phyloP scores from a whole-genome alignment of 371 early-diverging fungal species.

The Blakeslea trispora region DNA sequence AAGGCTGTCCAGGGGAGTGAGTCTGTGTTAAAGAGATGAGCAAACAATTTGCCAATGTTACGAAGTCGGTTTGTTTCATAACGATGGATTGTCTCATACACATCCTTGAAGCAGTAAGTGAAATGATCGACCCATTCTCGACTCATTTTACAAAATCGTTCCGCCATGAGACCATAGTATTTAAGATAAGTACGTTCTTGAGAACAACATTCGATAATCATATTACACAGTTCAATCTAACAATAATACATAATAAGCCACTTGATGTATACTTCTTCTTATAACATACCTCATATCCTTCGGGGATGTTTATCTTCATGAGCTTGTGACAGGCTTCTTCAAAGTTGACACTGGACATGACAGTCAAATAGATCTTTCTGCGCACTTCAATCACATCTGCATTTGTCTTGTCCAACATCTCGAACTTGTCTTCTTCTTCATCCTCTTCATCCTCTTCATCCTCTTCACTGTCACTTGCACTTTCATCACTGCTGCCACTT shows the following conservation, averaged over 20 bases:
- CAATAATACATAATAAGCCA: background rate
- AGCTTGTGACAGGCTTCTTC: constrained; percentile 97
- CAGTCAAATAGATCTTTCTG: constrained; percentile 91
- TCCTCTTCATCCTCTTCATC: constrained; percentile 33
- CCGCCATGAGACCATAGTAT: constrained; percentile 93
- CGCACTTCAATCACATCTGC: constrained; percentile 88
- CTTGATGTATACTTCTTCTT: constrained; percentile 1
- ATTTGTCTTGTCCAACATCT: constrained; percentile 90
- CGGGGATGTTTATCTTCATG: constrained; percentile 79
- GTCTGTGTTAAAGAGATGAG: constrained; percentile 86
- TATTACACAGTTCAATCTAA: constrained; percentile 87
- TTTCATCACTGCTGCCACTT: constrained; percentile 53
- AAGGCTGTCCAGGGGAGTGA: constrained; percentile 89
- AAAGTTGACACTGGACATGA: constrained; percentile 94
- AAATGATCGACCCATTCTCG: constrained; percentile 81
- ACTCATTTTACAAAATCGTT: constrained; percentile 90
- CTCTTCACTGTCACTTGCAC: constrained; percentile 57
- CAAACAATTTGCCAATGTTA: constrained; percentile 91
- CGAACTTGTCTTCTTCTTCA: constrained; percentile 53
- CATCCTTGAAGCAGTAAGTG: constrained; percentile 75
- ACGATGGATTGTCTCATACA: constrained; percentile 90
- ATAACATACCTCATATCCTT: constrained; percentile 86
- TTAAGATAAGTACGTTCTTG: constrained; percentile 94
- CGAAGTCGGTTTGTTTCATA: constrained; percentile 94
- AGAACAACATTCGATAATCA: constrained; percentile 96